Conservation (phyloP, 164 flowering plant genomes). For the Umbilicus rupestris region DNA sequence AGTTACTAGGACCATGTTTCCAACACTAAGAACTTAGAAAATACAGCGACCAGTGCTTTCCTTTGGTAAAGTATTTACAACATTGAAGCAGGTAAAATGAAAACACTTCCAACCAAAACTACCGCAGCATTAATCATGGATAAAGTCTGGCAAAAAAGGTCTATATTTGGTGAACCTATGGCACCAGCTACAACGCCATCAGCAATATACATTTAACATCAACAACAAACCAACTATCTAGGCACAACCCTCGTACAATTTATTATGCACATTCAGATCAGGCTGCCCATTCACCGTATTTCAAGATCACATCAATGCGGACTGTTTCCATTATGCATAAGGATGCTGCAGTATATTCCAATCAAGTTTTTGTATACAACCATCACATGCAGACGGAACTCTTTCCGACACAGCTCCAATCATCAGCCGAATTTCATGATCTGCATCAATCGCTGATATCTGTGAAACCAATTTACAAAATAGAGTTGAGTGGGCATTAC, state of each 20-base stretch:
- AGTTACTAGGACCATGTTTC: too few species aligned
- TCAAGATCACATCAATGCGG: background rate
- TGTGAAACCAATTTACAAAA: too few species aligned
- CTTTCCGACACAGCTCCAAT: background rate
- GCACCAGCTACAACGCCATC: background rate
- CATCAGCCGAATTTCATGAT: background rate
- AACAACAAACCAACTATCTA: background rate
- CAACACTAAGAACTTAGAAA: too few species aligned
- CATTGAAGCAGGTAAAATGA: background rate
- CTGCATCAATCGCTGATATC: background rate
- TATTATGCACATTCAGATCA: slow-evolving; percentile 1
- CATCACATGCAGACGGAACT: background rate
- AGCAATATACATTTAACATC: background rate
- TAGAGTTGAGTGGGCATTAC: too few species aligned
- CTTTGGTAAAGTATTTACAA: background rate
- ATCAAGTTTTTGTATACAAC: background rate
- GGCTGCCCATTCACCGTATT: background rate
- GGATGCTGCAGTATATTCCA: background rate
- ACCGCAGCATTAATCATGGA: background rate
- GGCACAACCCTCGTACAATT: background rate
- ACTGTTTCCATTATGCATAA: background rate
- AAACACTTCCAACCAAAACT: background rate
- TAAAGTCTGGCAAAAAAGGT: background rate
- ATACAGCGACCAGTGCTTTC: too few species aligned
- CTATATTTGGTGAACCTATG: background rate